Evolutionary conservation across 805 yeast species (phyloP), one percentile per base, ranked within the genome.

Genomic region (Teunomyces cretensis): DNA sequence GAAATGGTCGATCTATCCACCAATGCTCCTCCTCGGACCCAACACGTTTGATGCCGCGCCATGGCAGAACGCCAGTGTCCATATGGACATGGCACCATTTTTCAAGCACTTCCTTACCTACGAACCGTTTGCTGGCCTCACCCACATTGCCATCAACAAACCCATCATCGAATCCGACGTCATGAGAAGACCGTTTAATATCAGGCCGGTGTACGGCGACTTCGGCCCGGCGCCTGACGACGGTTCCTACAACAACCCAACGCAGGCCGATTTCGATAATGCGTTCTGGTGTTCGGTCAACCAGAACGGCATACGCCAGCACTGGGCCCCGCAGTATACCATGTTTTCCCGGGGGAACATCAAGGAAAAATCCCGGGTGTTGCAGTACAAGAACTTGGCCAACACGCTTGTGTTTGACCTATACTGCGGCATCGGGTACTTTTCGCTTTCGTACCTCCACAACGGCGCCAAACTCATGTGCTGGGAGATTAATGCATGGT

Each of bases 341-440:
- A 88, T 88, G 96, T 89, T 89, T 59, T 83, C 91, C 40, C 64
- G 96, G 14, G 96, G 96, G 1, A 88, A 88, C 59, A 79, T 89
- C 54, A 85, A 85, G 51, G 96, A 88, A 57, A 88, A 88, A 60
- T 75, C 80, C 11, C 63, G 96, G 15, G 73, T 88, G 0, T 57
- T 87, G 33, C 60, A 61, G 0, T 79, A 68, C 46, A 36, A 44
- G 1, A 56, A 67, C 24, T 60, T 82, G 1, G 42, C 53, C 8
- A 70, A 62, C 9, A 67, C 70, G 0, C 73, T 69, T 16, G 79
- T 85, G 0, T 70, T 86, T 3, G 96, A 88, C 57, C 55, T 89
- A 35, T 88, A 88, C 60, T 82, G 86, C 26, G 96, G 96, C 0
- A 89, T 88, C 40, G 96, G 96, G 2, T 88, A 88, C 62, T 88